Base-by-base conservation (phyloP, 2,329 filamentous ascomycete genomes). In the Alternaria ethzedia region DNA sequence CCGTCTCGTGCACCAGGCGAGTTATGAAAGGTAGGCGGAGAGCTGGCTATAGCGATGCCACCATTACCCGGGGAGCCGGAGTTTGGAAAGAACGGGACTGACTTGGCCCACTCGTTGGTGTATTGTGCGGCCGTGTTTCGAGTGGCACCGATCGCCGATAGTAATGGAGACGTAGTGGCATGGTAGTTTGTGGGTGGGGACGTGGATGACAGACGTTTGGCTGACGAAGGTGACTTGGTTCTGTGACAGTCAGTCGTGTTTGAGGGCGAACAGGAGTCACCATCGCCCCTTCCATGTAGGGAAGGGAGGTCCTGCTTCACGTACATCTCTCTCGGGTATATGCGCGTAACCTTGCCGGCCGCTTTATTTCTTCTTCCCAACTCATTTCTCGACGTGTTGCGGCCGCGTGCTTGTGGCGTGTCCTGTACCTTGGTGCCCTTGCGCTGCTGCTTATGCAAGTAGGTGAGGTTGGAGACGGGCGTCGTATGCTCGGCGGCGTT, bases 81-180 rank as follows among this genome's bases (percentile, higher is more conserved):
- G 76, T 77, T 80, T 70, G 68, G 78, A 75, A 81, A 81, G 78
- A 73, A 80, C 28, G 71, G 81, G 45, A 79, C 77, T 30, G 76
- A 82, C 78, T 81, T 83, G 60, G 82, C 81, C 82, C 83, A 84
- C 77, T 84, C 82, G 69, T 77, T 80, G 43, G 79, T 80, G 67
- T 80, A 79, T 30, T 80, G 78, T 12, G 77, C 74, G 44, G 78
- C 75, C 17, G 77, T 70, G 45, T 67, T 73, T 63, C 78, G 75
- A 43, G 77, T 79, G 66, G 78, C 76, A 63, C 78, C 77, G 59
- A 81, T 71, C 59, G 78, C 79, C 66, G 78, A 77, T 56, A 80
- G 71, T 41, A 80, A 74, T 17, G 79, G 79, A 17, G 79, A 80
- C 28, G 77, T 78, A 51, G 77, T 77, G 21, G 77, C 78, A 77